Conservation (phyloP, 169 alveolate genomes). For the Plasmodium billcollinsi region DNA sequence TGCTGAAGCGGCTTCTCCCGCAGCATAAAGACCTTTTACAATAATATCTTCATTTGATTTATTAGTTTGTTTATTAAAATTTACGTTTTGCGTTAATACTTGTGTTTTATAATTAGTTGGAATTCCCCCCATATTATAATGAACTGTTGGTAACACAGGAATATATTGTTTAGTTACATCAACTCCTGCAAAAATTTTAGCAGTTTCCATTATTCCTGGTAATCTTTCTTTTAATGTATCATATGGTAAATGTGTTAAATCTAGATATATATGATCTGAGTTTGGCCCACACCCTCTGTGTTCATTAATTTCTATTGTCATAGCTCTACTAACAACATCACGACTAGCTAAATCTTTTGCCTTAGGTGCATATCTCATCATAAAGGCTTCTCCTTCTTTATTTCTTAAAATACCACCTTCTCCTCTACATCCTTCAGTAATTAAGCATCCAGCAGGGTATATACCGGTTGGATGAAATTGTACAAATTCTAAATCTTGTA, state of each 20-base stretch:
- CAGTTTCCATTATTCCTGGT: slow-evolving; percentile 98
- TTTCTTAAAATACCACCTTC: slow-evolving; percentile 99
- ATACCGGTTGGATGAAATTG: slow-evolving; percentile 99
- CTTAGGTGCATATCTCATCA: slow-evolving; percentile 96
- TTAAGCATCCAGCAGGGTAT: slow-evolving; percentile 97
- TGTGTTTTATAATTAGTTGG: slow-evolving; percentile 98
- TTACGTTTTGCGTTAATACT: slow-evolving; percentile 85
- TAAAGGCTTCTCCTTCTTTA: slow-evolving; percentile 96
- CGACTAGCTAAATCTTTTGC: slow-evolving; percentile 98
- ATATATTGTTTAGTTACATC: slow-evolving; percentile 96
- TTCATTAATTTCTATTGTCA: slow-evolving; percentile 97
- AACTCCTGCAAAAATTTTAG: slow-evolving; percentile 97
- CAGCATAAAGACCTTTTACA: slow-evolving; percentile 95
- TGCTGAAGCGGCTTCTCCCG: slow-evolving; percentile 99
- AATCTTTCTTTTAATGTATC: slow-evolving; percentile 95
- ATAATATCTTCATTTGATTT: slow-evolving; percentile 82
- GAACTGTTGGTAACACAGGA: slow-evolving; percentile 99
- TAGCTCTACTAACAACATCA: slow-evolving; percentile 98
- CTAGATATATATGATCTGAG: slow-evolving; percentile 95
- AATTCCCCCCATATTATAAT: slow-evolving; percentile 99
- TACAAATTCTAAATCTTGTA: slow-evolving; percentile 97
- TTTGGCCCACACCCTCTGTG: slow-evolving; percentile 97
- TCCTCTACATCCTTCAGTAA: slow-evolving; percentile 99
- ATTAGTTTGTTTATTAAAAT: slow-evolving; percentile 48
- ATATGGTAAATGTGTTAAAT: slow-evolving; percentile 94